These are phyloP conservation scores for Speleostelium caveatum DNA, from an alignment of 78 protist genomes.

Conservation along the genomic window DNA sequence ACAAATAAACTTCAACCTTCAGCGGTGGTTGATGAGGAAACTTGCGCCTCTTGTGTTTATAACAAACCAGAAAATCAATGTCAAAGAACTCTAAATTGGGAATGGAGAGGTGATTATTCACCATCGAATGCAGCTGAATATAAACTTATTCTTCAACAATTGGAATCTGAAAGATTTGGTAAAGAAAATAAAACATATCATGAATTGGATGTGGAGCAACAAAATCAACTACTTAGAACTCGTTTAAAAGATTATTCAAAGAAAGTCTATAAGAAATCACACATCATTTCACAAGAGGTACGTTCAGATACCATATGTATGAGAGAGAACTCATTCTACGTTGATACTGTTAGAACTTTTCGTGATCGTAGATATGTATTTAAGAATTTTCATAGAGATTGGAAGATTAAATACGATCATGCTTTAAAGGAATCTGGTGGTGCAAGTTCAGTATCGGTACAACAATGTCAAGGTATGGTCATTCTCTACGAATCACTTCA, in stretches of 20 bases:
- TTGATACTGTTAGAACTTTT: slow-evolving; percentile 97
- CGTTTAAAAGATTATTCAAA: slow-evolving; percentile 89
- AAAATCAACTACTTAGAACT: slow-evolving; percentile 65
- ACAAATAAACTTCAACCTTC: slow-evolving; percentile 99
- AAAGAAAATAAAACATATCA: slow-evolving; percentile 38
- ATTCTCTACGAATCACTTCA: slow-evolving; percentile 99
- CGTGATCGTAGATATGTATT: slow-evolving; percentile 97
- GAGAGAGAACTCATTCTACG: slow-evolving; percentile 99
- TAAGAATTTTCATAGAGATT: slow-evolving; percentile 91
- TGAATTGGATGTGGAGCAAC: slow-evolving; percentile 78
- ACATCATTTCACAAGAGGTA: slow-evolving; percentile 49
- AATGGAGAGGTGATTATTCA: slow-evolving; percentile 95
- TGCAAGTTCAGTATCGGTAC: not conserved
- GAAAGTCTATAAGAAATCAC: slow-evolving; percentile 82
- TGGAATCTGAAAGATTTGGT: slow-evolving; percentile 85
- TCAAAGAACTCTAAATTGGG: slow-evolving; percentile 92
- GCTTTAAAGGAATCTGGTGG: slow-evolving; percentile 79
- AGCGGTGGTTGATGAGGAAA: slow-evolving; percentile 90
- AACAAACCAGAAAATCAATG: slow-evolving; percentile 89
- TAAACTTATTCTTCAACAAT: slow-evolving; percentile 73
- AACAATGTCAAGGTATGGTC: slow-evolving; percentile 59
- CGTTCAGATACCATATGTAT: slow-evolving; percentile 94
- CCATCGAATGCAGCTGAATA: slow-evolving; percentile 85
- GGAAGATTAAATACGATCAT: slow-evolving; percentile 74
- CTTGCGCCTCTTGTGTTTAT: slow-evolving; percentile 95